Base-by-base conservation (phyloP, 495 filamentous ascomycete species). In the Penicillium malachiteum region DNA sequence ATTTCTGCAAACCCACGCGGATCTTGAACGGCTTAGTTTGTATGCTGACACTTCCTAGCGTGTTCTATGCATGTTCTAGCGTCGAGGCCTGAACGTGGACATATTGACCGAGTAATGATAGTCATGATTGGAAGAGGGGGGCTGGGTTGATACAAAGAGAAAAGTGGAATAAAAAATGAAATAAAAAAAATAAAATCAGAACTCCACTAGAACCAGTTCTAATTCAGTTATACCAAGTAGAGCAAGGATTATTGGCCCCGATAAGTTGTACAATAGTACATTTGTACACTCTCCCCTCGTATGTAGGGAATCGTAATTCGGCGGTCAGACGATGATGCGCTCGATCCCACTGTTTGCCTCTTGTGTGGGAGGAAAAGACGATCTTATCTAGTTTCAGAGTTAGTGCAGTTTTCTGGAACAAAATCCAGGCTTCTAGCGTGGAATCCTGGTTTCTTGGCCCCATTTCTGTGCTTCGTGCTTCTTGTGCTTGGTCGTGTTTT, bases 51-150 rank as follows among this genome's bases (percentile, higher is more conserved):
- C 38, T 53, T 43, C 54, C 34, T 45, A 32, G 55, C 54, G 57
- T 21, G 16, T 66, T 66, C 63, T 48, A 63, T 50, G 18, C 35
- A 16, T 51, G 57, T 64, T 64, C 61, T 64, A 62, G 61, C 58
- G 64, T 52, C 50, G 26, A 50, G 39, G 16, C 14, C 49, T 33
- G 10, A 31, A 12, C 12, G 42, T 26, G 21, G 21, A 26, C 21
- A 26, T 26, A 26, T 26, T 26, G 21, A 26, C 21, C 21, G 21
- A 26, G 21, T 26, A 26, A 26, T 26, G n/a, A 12, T 7, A 12
- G 39, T 40, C n/a, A 31, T 52, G 50, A 55, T 55, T 55, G 52
- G 43, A 33, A 42, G n/a, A 31, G 3, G 12, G 21, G 21, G 21
- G 21, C 21, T 26, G 21, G 21, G n/a, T n/a, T n/a, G n/a, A n/a